Evolutionary conservation across 2,329 filamentous ascomycete species (phyloP).

Genomic region (Blumeria graminis): DNA sequence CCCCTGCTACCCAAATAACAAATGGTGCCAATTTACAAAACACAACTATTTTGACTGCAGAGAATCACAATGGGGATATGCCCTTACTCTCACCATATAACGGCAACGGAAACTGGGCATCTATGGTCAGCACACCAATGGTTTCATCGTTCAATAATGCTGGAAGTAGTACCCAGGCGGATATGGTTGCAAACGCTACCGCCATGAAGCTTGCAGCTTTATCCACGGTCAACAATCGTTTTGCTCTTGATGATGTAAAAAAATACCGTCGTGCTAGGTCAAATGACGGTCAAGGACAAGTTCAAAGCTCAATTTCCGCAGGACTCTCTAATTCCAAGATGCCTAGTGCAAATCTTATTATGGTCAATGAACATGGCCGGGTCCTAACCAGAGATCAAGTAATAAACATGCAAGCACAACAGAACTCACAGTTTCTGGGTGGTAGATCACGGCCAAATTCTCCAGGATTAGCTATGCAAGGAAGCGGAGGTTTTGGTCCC

Average conservation of each 20-base stretch:
- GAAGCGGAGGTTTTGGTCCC: conserved; percentile 29
- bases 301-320: conserved; percentile 38
- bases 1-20: conserved; percentile 46
- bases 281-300: conserved; percentile 45
- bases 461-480: conserved; percentile 65
- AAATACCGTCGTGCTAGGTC: conserved; percentile 86
- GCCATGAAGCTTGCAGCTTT: conserved; percentile 96
- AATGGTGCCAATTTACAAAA: conserved; percentile 53
- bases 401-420: conserved; percentile 50
- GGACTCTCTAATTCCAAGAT: conserved; percentile 34
- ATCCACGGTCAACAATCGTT: conserved; percentile 94
- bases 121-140: conserved; percentile 96
- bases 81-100: conserved; percentile 70
- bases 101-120: conserved; percentile 85
- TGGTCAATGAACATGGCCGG: conserved; percentile 87
- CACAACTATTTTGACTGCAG: conserved; percentile 53
- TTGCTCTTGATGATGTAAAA: conserved; percentile 85
- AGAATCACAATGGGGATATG: conserved; percentile 44
- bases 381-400: conserved; percentile 68
- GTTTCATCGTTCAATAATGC: conserved; percentile 52
- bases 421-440: conserved; percentile 29
- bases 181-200: conserved; percentile 96
- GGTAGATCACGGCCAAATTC: conserved; percentile 74
- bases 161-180: conserved; percentile 41
- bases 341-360: conserved; percentile 56